These are phyloP conservation scores for Barnettozyma californica DNA, from an alignment of 805 yeast species.

Conservation along the genomic window DNA sequence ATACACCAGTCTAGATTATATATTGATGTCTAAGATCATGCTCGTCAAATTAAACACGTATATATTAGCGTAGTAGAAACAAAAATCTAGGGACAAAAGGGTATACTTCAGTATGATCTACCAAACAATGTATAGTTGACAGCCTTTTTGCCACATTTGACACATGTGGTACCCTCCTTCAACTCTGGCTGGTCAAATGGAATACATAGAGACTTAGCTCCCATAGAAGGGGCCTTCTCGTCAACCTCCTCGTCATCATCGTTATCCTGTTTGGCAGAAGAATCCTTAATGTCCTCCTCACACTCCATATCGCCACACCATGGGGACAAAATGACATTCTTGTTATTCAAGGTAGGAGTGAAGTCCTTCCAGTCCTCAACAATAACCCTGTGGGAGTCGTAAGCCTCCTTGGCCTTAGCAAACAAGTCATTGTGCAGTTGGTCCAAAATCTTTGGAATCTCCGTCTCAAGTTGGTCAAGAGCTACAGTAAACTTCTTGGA, in stretches of 20 bases:
- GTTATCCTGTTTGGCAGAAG: constrained; percentile 63
- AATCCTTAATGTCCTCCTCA: constrained; percentile 95
- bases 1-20: background rate
- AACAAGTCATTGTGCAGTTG: constrained; percentile 73
- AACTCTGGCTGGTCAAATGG: constrained; percentile 89
- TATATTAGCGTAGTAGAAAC: background rate
- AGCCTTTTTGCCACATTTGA: constrained; percentile 75
- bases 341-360: constrained; percentile 85
- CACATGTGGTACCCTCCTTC: constrained; percentile 77
- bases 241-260: constrained; percentile 79
- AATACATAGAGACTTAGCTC: constrained; percentile 97
- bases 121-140: constrained; percentile 91
- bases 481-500: constrained; percentile 68
- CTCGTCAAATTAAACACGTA: background rate
- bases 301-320: constrained; percentile 96
- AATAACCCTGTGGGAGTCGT: constrained; percentile 75
- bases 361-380: constrained; percentile 89
- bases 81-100: background rate
- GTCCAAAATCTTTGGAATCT: constrained; percentile 74
- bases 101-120: constrained; percentile 66
- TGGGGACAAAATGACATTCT: constrained; percentile 88
- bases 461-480: constrained; percentile 56
- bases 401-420: constrained; percentile 72
- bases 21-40: background rate
- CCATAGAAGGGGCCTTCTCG: constrained; percentile 98